Base-by-base conservation (phyloP, 352 stramenopile species). In the Phytopythium delawarense region DNA sequence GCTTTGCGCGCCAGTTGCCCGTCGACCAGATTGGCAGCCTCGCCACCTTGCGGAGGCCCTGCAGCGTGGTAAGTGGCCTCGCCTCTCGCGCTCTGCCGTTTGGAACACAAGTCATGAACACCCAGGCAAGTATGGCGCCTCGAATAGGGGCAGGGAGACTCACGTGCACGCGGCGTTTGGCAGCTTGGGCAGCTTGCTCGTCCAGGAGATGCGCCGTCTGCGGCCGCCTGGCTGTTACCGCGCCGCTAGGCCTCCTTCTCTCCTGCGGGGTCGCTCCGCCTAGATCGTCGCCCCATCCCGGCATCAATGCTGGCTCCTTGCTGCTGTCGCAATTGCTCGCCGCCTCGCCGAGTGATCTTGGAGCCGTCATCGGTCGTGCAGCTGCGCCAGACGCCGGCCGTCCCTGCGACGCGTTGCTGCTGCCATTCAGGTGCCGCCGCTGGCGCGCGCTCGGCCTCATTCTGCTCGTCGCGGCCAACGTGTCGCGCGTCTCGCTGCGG, bases 401-500 rank as follows among this genome's bases (percentile, higher is more conserved):
- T 0, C 16, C 53, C 35, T 68, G 61, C n/a, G 61, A 21, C 11
- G 67, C 70, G 35, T 89, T 89, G 72, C 77, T 87, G 46, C 66
- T 83, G 63, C 79, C 79, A 32, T 71, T 89, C 23, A 71, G 59
- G 50, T 87, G 79, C 7, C 79, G 75, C 23, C 77, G 75, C 60
- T 77, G 72, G 40, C 79, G 67, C 70, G 85, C 81, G 20, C 16
- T 59, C 42, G 42, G 18, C 32, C n/a, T 28, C n/a, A 52, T 20
- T 4, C 18, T 45, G 9, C n/a, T 40, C 35, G n/a, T 44, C 35
- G 35, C 12, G 35, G 35, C 35, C 35, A 39, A 39, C 7, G 12
- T 39, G 35, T 7, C 12, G 7, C 35, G 35, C 7, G 35, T 44
- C 11, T 44, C 9, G 39, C 39, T 44, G 39, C 13, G 39, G 15